Base-by-base conservation (phyloP, 208 protist species). In the Sergeia podlipaevii region DNA sequence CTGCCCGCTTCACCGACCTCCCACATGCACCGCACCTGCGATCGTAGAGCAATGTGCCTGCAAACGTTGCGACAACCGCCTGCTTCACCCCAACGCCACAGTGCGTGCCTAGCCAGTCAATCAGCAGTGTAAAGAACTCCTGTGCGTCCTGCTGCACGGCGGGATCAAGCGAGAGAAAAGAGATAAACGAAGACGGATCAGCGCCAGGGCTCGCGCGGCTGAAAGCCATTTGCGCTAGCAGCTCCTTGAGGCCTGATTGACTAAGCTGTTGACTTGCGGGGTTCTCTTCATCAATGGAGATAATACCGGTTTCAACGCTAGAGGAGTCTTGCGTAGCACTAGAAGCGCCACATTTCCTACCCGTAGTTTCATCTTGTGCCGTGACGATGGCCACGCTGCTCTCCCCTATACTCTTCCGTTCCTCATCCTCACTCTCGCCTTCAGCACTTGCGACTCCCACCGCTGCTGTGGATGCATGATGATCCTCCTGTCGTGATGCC, bases 111-210 rank as follows among this genome's bases (percentile, higher is more conserved):
- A 93, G 66, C 80, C 86, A 90, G 55, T 89, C 74, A 15, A 90
- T 38, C 39, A 93, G 55, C 53, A 90, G 45, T 6, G 71, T 73
- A 47, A 93, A 74, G 50, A 84, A 90, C 52, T 93, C 81, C 49
- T 89, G 81, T 11, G 86, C 86, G 41, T 93, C 86, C 52, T 93
- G 86, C 70, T 93, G 86, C 49, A 78, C 70, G 37, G 41, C 49
- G 13, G 70, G 60, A 30, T 90, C 70, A 18, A 93, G 58, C 2
- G 73, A 81, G 20, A 93, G 80, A 69, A 77, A 87, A 11, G 60
- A 36, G 15, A 67, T 71, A 56, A 93, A 88, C 10, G 65, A 69
- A 18, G 42, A 47, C 1, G 73, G 51, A 55, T 89, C 68, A 2
- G 70, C 86, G 20, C 86, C 86, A 21, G 6, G 42, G 10, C 56